Evolutionary conservation across 176 grass and related monocot genomes (phyloP), one percentile per base, ranked within the genome.

Genomic region (Panicum miliaceum): DNA sequence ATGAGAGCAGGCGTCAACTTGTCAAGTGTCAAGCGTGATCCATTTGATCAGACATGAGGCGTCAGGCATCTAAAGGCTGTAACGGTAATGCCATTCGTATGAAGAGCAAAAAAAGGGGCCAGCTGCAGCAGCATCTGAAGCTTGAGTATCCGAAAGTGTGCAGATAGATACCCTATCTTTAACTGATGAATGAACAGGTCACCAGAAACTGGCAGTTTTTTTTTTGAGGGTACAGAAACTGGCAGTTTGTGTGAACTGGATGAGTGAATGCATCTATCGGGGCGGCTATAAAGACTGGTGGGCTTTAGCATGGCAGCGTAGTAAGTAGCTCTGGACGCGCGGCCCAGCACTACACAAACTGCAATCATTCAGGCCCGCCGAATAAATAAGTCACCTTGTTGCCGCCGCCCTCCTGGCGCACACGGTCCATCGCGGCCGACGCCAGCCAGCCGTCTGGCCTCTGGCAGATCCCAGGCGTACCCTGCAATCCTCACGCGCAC

Each of bases 21-120:
- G 60, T 29, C 60, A 63, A 63, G 10, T 57, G 54, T 57, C 54
- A 9, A 60, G 63, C 41, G 5, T 22, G 40, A 16, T 50, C 13
- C 3, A 5, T 37, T 65, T 46, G 32, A 25, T 40, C 45, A 53
- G 51, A 6, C 50, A 52, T 19, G 26, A 6, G 60, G 61, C 61
- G 20, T 22, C 61, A 67, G 77, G n/a, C 45, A 38, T 25, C 62
- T 67, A 67, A 80, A 80, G 65, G 29, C 27, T 52, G 45, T 51
- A 67, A 22, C 61, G 29, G 27, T 64, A 35, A 7, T 35, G 18
- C 48, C 25, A 36, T 50, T 54, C 10, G 16, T 78, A n/a, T 20
- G 46, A 64, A 34, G 40, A 2, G 52, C 1, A 32, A 32, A 8
- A 57, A n/a, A 46, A 79, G 7, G 2, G 3, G 22, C 62, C 23